Conservation (phyloP, 345 rosid species). For the Mercurialis annua region DNA sequence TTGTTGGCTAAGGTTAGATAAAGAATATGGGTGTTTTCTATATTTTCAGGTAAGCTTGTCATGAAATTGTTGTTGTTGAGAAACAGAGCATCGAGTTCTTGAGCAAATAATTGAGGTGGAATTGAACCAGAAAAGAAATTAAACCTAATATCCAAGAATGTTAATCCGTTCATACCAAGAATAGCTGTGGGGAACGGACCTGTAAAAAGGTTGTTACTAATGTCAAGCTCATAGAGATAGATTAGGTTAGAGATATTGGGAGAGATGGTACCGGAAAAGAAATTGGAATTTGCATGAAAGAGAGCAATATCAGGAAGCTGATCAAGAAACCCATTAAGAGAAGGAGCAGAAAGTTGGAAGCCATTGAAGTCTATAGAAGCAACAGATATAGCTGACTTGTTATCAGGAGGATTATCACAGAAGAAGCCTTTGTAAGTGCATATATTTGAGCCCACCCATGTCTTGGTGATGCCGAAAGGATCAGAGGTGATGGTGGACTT, state of each 20-base stretch:
- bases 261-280: constrained; percentile 56
- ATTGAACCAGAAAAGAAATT: constrained; percentile 65
- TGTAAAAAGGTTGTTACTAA: constrained; percentile 68
- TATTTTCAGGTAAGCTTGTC: constrained; percentile 46
- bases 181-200: constrained; percentile 69
- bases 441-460: constrained; percentile 74
- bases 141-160: constrained; percentile 75
- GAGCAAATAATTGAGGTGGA: constrained; percentile 63
- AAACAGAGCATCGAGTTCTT: constrained; percentile 60
- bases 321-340: constrained; percentile 74
- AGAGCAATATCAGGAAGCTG: constrained; percentile 68
- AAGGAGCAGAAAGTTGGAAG: constrained; percentile 66
- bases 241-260: constrained; percentile 53
- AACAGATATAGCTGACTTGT: constrained; percentile 58
- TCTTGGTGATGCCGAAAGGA: constrained; percentile 58
- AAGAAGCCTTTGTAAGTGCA: constrained; percentile 77
- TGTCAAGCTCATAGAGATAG: constrained; percentile 81
- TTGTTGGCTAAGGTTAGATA: constrained; percentile 78
- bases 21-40: constrained; percentile 43
- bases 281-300: constrained; percentile 87
- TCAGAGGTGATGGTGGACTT: constrained; percentile 66
- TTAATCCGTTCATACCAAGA: constrained; percentile 46
- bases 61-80: constrained; percentile 64
- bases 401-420: constrained; percentile 81
- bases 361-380: constrained; percentile 92